Evolutionary conservation across 192 early-diverging fungal species (phyloP).

Genomic region (Bifiguratus adelaidae): DNA sequence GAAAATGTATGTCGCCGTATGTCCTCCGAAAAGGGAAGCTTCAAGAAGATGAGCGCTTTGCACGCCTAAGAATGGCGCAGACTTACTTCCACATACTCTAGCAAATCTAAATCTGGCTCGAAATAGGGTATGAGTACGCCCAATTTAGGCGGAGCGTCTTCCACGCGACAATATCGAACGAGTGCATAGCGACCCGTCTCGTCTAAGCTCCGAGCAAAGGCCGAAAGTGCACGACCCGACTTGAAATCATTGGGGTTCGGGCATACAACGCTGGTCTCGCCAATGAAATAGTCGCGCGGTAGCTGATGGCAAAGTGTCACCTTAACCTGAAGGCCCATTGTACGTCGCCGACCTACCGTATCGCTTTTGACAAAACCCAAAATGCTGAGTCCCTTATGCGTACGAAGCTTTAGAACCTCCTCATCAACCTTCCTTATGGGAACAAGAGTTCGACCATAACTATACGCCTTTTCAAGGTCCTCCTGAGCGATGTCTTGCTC

Average conservation of each 20-base stretch:
- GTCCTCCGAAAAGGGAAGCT: slow-evolving; percentile 63
- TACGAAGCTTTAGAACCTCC: slow-evolving; percentile 42
- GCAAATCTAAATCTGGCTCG: slow-evolving; percentile 17
- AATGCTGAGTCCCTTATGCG: slow-evolving; percentile 44
- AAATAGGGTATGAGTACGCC: slow-evolving; percentile 48
- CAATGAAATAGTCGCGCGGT: slow-evolving; percentile 38
- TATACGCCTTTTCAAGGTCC: slow-evolving; percentile 52
- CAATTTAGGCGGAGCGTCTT: slow-evolving; percentile 44
- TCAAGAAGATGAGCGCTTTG: slow-evolving; percentile 3
- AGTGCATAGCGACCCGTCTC: slow-evolving; percentile 43
- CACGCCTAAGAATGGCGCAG: not conserved
- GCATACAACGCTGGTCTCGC: slow-evolving; percentile 36
- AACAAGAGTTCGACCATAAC: slow-evolving; percentile 56
- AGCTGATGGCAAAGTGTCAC: slow-evolving; percentile 23
- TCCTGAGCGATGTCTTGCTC: slow-evolving; percentile 21
- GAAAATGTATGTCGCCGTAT: slow-evolving; percentile 39
- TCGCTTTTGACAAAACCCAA: slow-evolving; percentile 41
- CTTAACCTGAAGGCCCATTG: not conserved
- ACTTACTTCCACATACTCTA: slow-evolving; percentile 32
- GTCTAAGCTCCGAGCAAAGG: slow-evolving; percentile 35
- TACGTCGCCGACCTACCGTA: slow-evolving; percentile 26
- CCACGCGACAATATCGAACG: slow-evolving; percentile 43
- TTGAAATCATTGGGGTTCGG: slow-evolving; percentile 24
- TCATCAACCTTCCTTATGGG: slow-evolving; percentile 51
- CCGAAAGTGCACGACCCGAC: slow-evolving; percentile 28